A percentile compares a stretch with the other conserved stretches of the same genome.
These are phyloP conservation scores for Heliamphora pulchella DNA, from an alignment of 179 eudicot species.

Conservation along the genomic window DNA sequence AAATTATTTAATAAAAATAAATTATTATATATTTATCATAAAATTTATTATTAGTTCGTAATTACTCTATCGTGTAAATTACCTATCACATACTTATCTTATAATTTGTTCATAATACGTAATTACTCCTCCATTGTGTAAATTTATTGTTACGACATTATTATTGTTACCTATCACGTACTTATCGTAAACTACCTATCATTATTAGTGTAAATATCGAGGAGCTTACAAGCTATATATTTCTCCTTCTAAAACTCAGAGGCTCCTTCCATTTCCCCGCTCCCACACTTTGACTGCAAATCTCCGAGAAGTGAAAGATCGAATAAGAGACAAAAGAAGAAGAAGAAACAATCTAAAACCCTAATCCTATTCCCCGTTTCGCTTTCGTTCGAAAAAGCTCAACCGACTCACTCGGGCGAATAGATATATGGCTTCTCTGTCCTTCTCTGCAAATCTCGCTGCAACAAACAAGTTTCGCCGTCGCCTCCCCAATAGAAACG, in stretches of 20 bases:
- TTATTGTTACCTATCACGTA: too few species aligned
- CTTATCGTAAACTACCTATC: too few species aligned
- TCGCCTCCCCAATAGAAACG: constrained; percentile 8
- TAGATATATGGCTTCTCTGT: constrained; percentile 30
- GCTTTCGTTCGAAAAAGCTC: neutral
- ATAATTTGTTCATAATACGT: too few species aligned
- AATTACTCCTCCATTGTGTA: too few species aligned
- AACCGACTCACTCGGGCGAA: neutral
- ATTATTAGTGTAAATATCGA: too few species aligned
- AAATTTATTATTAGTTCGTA: too few species aligned
- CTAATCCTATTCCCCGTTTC: neutral
- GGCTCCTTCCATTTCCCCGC: neutral
- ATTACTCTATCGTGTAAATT: too few species aligned
- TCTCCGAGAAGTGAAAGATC: neutral
- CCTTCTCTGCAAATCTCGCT: constrained; percentile 23
- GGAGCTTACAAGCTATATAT: too few species aligned
- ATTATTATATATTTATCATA: too few species aligned
- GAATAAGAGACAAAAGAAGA: neutral
- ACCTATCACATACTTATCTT: too few species aligned
- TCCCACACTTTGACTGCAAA: neutral
- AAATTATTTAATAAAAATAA: too few species aligned
- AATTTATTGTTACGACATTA: too few species aligned
- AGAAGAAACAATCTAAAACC: neutral
- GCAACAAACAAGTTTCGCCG: constrained; percentile 13
- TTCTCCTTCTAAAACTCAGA: neutral